Conservation (phyloP, 306 rosid species). For the Oxytropis ochrocephala region DNA sequence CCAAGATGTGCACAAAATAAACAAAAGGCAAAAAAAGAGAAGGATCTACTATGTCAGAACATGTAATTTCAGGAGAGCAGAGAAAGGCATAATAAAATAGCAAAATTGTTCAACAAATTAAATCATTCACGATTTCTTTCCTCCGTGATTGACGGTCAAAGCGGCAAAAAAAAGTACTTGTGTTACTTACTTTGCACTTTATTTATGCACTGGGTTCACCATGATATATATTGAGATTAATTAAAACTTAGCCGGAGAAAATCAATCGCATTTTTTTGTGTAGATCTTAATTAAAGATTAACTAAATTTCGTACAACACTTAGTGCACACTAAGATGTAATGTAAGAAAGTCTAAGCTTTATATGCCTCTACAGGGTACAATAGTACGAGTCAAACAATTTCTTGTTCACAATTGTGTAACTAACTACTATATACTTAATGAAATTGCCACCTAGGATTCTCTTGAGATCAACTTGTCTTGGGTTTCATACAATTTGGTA, state of each 20-base stretch:
- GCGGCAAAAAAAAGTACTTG: not conserved
- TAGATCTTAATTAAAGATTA: not conserved
- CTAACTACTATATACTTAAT: not conserved
- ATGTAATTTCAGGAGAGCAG: not conserved
- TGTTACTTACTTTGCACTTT: conserved; percentile 18
- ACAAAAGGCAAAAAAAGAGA: not conserved
- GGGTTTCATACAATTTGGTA: not conserved
- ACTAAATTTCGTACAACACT: not conserved
- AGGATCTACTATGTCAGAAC: not conserved
- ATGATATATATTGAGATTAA: not conserved
- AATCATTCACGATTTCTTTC: not conserved
- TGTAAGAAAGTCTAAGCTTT: not conserved
- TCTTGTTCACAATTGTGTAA: not conserved
- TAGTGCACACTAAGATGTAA: not conserved
- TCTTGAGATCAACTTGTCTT: not conserved
- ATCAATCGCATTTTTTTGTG: not conserved
- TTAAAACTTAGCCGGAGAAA: not conserved
- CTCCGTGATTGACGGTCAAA: conserved; percentile 23
- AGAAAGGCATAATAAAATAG: not conserved
- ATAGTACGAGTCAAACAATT: not conserved
- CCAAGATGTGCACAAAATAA: not conserved
- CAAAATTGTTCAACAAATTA: not conserved
- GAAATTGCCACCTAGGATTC: not conserved
- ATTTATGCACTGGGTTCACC: not conserved
- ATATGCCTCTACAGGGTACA: not conserved